Evolutionary conservation across 202 grass and related monocot genomes (phyloP).

Genomic region (Cymbopogon flexuosus): DNA sequence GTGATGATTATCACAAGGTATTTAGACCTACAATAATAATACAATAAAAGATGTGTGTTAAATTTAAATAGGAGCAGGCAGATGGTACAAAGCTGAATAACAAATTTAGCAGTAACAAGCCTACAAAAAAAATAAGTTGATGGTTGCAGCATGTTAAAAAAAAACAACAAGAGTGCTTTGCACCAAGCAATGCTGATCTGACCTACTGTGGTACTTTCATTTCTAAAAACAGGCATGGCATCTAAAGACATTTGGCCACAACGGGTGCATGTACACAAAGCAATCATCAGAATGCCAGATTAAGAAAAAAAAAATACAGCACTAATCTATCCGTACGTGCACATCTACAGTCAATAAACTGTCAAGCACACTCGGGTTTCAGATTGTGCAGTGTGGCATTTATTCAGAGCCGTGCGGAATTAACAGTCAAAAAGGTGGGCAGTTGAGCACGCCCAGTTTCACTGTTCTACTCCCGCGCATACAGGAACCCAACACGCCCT

Average conservation of each 20-base stretch:
- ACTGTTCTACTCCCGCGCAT: not conserved
- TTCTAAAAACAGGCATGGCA: not conserved
- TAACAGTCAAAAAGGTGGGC: not conserved
- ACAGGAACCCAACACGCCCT: not conserved
- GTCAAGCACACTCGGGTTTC: not conserved
- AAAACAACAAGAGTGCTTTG: not conserved
- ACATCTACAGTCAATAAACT: not conserved
- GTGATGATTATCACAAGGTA: not conserved
- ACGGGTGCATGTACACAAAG: not conserved
- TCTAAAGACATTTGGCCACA: not conserved
- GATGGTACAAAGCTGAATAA: not conserved
- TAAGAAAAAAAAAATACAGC: not conserved
- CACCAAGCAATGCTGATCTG: not conserved
- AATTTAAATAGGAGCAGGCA: not conserved
- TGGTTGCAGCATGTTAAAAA: not conserved
- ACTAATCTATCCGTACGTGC: not conserved
- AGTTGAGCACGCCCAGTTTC: not conserved
- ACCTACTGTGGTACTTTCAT: not conserved
- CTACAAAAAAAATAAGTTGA: not conserved
- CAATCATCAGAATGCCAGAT: not conserved
- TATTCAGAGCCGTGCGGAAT: not conserved
- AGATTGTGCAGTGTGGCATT: not conserved
- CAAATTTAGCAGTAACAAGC: not conserved
- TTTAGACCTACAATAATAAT: conserved; percentile 17
- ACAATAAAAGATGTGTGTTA: conserved; percentile 27